Conservation (phyloP, 2,329 filamentous ascomycete species). For the Trichoderma atrobrunneum region DNA sequence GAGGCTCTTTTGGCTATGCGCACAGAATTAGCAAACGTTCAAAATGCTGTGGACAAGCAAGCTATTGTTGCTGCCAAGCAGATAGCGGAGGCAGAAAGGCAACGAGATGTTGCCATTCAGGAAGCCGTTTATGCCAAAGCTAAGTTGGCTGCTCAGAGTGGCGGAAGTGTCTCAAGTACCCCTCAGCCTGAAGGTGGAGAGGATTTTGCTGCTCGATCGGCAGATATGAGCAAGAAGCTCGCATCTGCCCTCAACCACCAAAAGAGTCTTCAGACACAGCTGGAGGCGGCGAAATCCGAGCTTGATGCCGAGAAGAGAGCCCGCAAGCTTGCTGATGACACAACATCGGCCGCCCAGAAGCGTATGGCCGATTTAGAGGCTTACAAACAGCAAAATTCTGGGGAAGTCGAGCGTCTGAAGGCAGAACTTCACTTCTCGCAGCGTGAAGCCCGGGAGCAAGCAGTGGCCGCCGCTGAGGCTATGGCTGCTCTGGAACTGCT, state of each 20-base stretch:
- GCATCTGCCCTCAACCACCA: constrained; percentile 78
- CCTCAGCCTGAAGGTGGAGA: constrained; percentile 59
- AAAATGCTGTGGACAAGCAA: constrained; percentile 85
- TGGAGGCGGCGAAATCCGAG: constrained; percentile 68
- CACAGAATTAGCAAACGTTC: constrained; percentile 82
- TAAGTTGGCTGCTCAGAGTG: constrained; percentile 75
- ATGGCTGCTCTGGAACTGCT: constrained; percentile 71
- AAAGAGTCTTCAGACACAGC: constrained; percentile 72
- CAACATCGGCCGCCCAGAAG: constrained; percentile 74
- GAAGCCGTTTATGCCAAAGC: constrained; percentile 96
- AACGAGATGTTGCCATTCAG: constrained; percentile 88
- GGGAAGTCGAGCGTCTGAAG: constrained; percentile 81
- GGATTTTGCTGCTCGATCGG: constrained; percentile 54
- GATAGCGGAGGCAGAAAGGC: constrained; percentile 90
- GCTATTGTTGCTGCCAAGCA: constrained; percentile 79
- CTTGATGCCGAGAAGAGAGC: constrained; percentile 78
- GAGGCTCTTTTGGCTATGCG: constrained; percentile 93
- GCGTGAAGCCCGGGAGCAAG: constrained; percentile 74
- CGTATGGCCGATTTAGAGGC: constrained; percentile 80
- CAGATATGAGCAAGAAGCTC: constrained; percentile 77
- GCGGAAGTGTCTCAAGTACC: constrained; percentile 60
- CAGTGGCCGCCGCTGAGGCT: constrained; percentile 73
- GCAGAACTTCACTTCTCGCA: constrained; percentile 80
- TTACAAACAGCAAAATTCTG: constrained; percentile 77
- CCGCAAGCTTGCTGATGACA: constrained; percentile 84